Base-by-base conservation (phyloP, 1,284 basidiomycete genomes). In the Pascua sp. region DNA sequence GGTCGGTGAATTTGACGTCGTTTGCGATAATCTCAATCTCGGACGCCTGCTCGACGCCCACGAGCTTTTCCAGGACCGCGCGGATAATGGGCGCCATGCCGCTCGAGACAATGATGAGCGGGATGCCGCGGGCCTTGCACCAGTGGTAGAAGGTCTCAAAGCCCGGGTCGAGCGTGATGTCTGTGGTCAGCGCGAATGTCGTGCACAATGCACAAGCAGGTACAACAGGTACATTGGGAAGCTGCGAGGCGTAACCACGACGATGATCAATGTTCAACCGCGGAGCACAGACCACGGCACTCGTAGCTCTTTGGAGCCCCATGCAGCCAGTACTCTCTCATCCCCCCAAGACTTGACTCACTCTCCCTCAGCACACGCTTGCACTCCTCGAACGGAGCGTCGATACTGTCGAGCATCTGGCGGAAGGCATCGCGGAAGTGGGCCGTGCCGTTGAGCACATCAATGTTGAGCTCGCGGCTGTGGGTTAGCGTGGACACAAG, bases 11-110 rank as follows among this genome's bases (percentile, higher is more conserved):
- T 16, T 81, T 79, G 42, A 89, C 90, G 63, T 91, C 87, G 78
- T 97, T 97, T 13, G 92, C 86, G 66, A 97, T 89, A 70, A 96
- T 89, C 64, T 90, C 85, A 55, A 96, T 93, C 51, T 85, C 81
- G 54, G 83, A 77, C 2, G 90, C 87, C 46, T 85, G 85, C 62
- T 86, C 83, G 42, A 85, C 82, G 11, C 87, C 89, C 51, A 93
- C 80, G 52, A 91, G 84, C 58, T 86, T 88, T 42, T 85, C 84
- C 36, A 96, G 81, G 7, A 95, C 89, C 1, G 56, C 89, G 48
- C 90, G 89, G 67, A 97, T 96, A 64, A 88, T 83, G 12, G 91
- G 92, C 12, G 86, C 85, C 91, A 96, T 96, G 37, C 92, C 93
- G 62, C 89, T 91, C 5, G 91, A 95, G 47, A 96, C 91, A 70